Evolutionary conservation across 371 early-diverging fungal genomes (phyloP).

Genomic region (Syncephalastrum racemosum): DNA sequence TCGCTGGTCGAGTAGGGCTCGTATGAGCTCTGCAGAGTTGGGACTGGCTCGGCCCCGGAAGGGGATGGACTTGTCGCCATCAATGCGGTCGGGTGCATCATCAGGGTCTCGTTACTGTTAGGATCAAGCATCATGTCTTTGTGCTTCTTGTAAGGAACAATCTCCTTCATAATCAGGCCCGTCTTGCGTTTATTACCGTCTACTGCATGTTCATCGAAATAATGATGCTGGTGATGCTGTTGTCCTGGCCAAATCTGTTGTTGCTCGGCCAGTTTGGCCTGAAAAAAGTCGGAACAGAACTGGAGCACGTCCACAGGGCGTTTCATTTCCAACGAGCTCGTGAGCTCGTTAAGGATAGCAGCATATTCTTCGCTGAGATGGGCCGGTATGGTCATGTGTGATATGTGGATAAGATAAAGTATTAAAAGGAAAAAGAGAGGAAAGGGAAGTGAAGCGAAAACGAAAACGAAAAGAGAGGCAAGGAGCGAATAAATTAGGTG

Average conservation of each 20-base stretch:
- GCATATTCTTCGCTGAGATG: slow-evolving; percentile 13
- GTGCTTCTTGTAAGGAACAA: neutral
- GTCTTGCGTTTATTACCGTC: too few species aligned
- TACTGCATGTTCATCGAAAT: too few species aligned
- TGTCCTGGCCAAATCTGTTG: slow-evolving; percentile 20
- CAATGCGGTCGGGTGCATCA: slow-evolving; percentile 9
- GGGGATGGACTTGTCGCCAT: slow-evolving; percentile 10
- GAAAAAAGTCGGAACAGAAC: slow-evolving; percentile 83
- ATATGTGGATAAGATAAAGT: too few species aligned
- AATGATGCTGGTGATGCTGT: neutral
- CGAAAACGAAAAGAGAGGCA: neutral
- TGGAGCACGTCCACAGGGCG: slow-evolving; percentile 70
- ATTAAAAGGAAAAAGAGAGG: neutral
- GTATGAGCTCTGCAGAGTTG: slow-evolving; percentile 13
- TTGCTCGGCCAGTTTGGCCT: slow-evolving; percentile 61
- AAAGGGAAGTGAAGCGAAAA: slow-evolving; percentile 12
- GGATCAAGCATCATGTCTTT: slow-evolving; percentile 6
- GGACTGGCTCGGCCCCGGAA: slow-evolving; percentile 10
- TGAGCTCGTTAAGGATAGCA: slow-evolving; percentile 13
- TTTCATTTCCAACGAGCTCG: slow-evolving; percentile 4
- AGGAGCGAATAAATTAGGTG: neutral
- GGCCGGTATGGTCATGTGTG: slow-evolving; percentile 7
- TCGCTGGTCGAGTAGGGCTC: slow-evolving; percentile 22
- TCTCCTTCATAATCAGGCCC: too few species aligned
- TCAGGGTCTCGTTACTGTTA: slow-evolving; percentile 3